These are phyloP conservation scores for Pseudogymnoascus sp. DNA, from an alignment of 2,329 filamentous ascomycete species.

Conservation along the genomic window DNA sequence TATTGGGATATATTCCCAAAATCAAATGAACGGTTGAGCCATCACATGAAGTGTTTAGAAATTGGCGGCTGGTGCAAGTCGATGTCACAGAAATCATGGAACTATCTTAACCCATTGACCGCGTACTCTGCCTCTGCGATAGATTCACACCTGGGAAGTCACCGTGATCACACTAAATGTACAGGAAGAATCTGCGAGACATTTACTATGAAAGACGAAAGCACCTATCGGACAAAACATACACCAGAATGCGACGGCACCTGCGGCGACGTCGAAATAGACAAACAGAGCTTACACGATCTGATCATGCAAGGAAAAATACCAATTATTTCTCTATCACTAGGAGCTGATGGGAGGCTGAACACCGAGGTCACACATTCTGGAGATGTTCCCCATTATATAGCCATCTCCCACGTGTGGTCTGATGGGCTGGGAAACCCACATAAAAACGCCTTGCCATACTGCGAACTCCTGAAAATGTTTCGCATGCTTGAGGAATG, in stretches of 20 bases:
- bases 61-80: not conserved
- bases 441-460: constrained; percentile 11
- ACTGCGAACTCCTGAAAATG: constrained; percentile 12
- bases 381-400: constrained; percentile 8
- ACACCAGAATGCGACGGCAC: not conserved
- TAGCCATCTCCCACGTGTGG: constrained; percentile 19
- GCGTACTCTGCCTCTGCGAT: not conserved
- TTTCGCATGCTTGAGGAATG: constrained; percentile 4
- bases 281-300: not conserved
- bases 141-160: not conserved
- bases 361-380: not conserved
- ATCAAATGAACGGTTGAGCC: not conserved
- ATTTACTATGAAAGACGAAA: not conserved
- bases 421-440: constrained; percentile 17
- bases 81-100: not conserved
- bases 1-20: not conserved
- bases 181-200: not conserved
- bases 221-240: not conserved
- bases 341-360: not conserved
- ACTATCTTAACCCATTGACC: not conserved
- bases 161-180: not conserved
- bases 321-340: not conserved
- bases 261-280: not conserved
- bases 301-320: constrained; percentile 1
- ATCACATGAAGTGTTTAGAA: not conserved